Evolutionary conservation across 345 rosid genomes (phyloP), one percentile per base, ranked within the genome.

Genomic region (Brassica rapa): DNA sequence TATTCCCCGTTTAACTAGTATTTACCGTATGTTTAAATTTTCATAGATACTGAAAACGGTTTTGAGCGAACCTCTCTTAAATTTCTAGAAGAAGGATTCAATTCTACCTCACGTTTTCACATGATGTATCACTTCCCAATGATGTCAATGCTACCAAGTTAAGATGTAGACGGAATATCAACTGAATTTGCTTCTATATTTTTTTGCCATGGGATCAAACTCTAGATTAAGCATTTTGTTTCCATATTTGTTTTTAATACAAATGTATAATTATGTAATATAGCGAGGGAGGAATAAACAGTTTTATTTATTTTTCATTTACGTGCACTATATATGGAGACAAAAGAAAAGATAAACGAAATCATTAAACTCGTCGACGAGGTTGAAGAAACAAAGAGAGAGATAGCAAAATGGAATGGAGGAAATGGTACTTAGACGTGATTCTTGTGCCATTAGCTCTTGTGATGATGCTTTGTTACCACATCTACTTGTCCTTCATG

Each of bases 361-460:
- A 57, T 57, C 66, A 70, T 70, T 24, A 55, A 64, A 35, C 1
- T 15, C 41, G n/a, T 41, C 15, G 53, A 66, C 32, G 49, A 46
- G 41, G 21, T 16, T 41, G 8, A 24, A 4, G 23, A 3, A 7
- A 62, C 5, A 5, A 24, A 69, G n/a, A 39, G 14, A 5, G 43
- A 61, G 37, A 37, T 10, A 6, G 24, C 11, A 39, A 60, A 71
- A 81, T 72, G 78, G 84, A 81, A 35, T 77, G 81, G 81, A 72
- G 25, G 66, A 82, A 83, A 64, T 87, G 87, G 66, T 91, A 91
- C 80, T 67, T 92, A 71, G 98, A 94, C 63, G 81, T 79, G 24
- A 71, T 88, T 27, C 72, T 92, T 57, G 94, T 94, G 60, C 98
- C 98, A 0, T 49, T 88, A 21, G 88, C 91, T 19, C 74, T 91